These are phyloP conservation scores for Furculomyces boomerangus DNA, from an alignment of 371 early-diverging fungal species.

Conservation along the genomic window DNA sequence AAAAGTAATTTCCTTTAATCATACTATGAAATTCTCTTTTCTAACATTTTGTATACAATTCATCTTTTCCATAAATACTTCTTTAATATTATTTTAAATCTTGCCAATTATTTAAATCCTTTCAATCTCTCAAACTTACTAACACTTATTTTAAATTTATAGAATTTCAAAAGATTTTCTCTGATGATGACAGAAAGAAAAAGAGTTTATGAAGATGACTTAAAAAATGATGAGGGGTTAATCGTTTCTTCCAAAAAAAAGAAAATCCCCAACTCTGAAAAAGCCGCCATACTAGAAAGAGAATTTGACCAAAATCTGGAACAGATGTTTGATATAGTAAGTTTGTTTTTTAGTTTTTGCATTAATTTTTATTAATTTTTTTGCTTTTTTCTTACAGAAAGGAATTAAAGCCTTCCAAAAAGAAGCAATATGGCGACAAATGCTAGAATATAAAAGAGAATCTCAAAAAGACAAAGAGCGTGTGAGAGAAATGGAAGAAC, in stretches of 20 bases:
- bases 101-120: too few relatives aligned
- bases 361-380: background rate
- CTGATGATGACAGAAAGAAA: slow-evolving; percentile 6
- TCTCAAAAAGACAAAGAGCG: slow-evolving; percentile 22
- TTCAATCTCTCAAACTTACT: too few relatives aligned
- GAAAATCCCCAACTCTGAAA: background rate
- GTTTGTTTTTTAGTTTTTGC: background rate
- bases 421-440: slow-evolving; percentile 59
- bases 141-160: too few relatives aligned
- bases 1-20: too few relatives aligned
- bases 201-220: background rate
- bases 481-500: slow-evolving; percentile 21
- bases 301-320: background rate
- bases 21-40: too few relatives aligned
- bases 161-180: too few relatives aligned
- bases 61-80: too few relatives aligned
- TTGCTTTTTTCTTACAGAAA: slow-evolving; percentile 15
- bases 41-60: too few relatives aligned
- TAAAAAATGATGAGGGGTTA: background rate
- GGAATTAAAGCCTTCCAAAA: slow-evolving; percentile 42
- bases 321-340: background rate
- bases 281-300: background rate
- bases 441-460: slow-evolving; percentile 63
- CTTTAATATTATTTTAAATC: too few relatives aligned
- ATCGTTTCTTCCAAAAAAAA: background rate